Evolutionary conservation across 2,329 filamentous ascomycete species (phyloP).

Genomic region (Pyrenophora tritici-repentis): DNA sequence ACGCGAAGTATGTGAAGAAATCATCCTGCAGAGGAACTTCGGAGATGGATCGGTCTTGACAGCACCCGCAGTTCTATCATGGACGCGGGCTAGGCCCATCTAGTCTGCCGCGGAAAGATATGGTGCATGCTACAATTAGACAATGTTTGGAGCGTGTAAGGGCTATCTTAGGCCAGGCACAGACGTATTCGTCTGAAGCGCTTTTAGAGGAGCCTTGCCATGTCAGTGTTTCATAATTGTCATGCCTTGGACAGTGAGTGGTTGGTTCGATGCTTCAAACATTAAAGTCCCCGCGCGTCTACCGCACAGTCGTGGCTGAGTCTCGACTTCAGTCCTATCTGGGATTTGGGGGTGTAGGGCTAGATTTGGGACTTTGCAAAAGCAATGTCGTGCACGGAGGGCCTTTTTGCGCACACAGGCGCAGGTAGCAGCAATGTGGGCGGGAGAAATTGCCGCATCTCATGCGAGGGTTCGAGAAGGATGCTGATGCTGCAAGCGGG

Average conservation of each 20-base stretch:
- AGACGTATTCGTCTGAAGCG: slow-evolving; percentile 3
- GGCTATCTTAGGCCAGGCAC: neutral
- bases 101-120: too few species aligned
- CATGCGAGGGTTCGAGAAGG: neutral
- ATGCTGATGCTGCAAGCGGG: slow-evolving; percentile 7
- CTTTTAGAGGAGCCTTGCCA: slow-evolving; percentile 19
- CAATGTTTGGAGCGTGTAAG: neutral
- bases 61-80: neutral
- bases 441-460: neutral
- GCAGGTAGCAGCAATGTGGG: slow-evolving; percentile 1
- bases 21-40: too few species aligned
- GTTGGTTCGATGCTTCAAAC: slow-evolving; percentile 11
- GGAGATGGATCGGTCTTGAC: too few species aligned
- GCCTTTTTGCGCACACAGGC: neutral
- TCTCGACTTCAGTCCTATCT: neutral
- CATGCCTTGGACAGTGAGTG: slow-evolving; percentile 13
- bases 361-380: neutral
- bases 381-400: too few species aligned
- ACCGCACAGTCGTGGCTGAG: neutral
- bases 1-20: too few species aligned
- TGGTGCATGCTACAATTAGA: neutral
- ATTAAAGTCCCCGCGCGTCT: slow-evolving; percentile 19
- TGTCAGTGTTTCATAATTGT: slow-evolving; percentile 30
- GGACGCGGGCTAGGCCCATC: too few species aligned
- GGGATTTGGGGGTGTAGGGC: neutral